Percentiles rank a stretch among this genome's conserved stretches.
These are phyloP conservation scores for Xylaria flabelliformis DNA, from an alignment of 495 filamentous ascomycete genomes.

Conservation along the genomic window DNA sequence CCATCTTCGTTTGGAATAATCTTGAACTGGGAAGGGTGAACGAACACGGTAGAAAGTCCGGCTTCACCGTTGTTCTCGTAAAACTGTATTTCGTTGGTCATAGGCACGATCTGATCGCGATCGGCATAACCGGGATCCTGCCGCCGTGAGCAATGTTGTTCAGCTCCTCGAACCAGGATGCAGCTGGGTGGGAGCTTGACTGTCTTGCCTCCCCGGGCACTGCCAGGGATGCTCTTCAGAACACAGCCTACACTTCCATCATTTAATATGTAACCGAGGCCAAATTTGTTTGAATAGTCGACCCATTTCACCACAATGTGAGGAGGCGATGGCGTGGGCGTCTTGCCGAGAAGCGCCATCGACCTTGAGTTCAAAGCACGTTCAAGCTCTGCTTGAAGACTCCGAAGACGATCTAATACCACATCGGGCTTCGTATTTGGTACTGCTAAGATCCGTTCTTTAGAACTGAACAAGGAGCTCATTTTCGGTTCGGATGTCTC, in stretches of 20 bases:
- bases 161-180: slow-evolving; percentile 71
- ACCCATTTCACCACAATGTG: slow-evolving; percentile 87
- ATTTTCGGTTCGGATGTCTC: slow-evolving; percentile 19
- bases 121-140: slow-evolving; percentile 62
- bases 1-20: slow-evolving; percentile 59
- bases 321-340: slow-evolving; percentile 48
- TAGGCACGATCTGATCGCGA: slow-evolving; percentile 69
- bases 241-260: slow-evolving; percentile 86
- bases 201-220: slow-evolving; percentile 53
- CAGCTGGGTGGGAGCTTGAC: slow-evolving; percentile 67
- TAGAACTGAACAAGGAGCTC: slow-evolving; percentile 54
- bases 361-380: slow-evolving; percentile 62
- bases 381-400: slow-evolving; percentile 59
- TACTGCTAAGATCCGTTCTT: slow-evolving; percentile 56
- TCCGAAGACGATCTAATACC: slow-evolving; percentile 56
- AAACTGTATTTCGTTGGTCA: slow-evolving; percentile 71
- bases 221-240: slow-evolving; percentile 62
- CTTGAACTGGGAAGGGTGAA: slow-evolving; percentile 66
- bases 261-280: slow-evolving; percentile 82
- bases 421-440: slow-evolving; percentile 58
- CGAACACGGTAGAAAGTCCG: slow-evolving; percentile 67
- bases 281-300: slow-evolving; percentile 92
- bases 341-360: slow-evolving; percentile 54
- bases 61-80: slow-evolving; percentile 74
- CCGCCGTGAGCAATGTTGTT: slow-evolving; percentile 62